Evolutionary conservation across 2,329 filamentous ascomycete species (phyloP), one percentile per base, ranked within the genome.

Genomic region (Alternaria triticina): DNA sequence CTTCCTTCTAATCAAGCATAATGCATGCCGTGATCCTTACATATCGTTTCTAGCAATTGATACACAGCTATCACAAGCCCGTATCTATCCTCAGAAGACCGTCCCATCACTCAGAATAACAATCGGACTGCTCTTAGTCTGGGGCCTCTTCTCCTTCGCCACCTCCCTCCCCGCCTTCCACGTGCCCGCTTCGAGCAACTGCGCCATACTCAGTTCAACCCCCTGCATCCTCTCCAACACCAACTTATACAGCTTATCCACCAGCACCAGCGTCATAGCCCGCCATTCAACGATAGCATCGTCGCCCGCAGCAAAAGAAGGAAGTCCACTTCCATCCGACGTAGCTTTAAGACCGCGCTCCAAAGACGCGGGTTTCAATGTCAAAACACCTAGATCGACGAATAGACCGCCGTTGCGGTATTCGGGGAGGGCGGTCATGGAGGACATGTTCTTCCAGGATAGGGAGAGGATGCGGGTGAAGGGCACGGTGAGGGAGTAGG

Each of bases 321-420:
- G 91, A 2, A 91, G 88, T 2, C 91, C 87, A 67, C 90, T 88
- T 71, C 89, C 82, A 67, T 51, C 54, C 5, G 59, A 57, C 3
- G 84, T 88, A 22, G 88, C 90, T 65, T 88, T 84, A 22, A 96
- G 78, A 1, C 93, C 93, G 25, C 90, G 86, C 67, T 91, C 84
- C 52, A 85, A 80, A 60, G 94, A 90, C 1, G 84, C 83, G 1
- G 85, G 79, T 75, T 94, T 95, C 22, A 97, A 82, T 0, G 86
- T 91, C 50, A 97, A 78, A 4, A 97, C 87, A 2, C 93, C 93
- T 36, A 94, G 88, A 73, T 97, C 90, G 61, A 97, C 89, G 66
- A 97, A 90, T 1, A 97, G 84, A 7, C 94, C 94, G 47, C 94
- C 94, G 71, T 97, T 97, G 62, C 94, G 89, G 79, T 97, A 97